Evolutionary conservation across 768 basidiomycete genomes (phyloP), one percentile per base, ranked within the genome.

Genomic region (Phylloporus arenicola): DNA sequence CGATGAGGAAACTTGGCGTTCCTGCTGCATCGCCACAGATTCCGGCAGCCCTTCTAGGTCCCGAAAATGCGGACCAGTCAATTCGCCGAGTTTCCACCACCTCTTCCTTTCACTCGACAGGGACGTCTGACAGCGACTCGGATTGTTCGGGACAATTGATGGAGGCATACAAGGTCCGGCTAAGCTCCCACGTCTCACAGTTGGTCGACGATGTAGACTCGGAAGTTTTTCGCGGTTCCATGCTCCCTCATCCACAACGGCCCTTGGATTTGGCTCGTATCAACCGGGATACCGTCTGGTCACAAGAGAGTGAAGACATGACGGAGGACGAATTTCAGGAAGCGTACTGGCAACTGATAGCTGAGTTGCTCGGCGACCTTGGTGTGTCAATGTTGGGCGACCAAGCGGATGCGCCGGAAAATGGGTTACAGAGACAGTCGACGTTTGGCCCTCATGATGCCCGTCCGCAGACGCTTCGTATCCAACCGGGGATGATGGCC

Each of bases 241-340:
- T 17, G 3, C 31, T 13, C 11, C 14, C 33, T 24, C 30, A 29
- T 41, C 27, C 24, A 24, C 46, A 17, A 31, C 20, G 16, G 17
- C 25, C 25, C 20, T 48, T 16, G 13, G 19, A 6, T 14, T 44
- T n/a, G 34, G 59, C 50, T 17, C 64, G 56, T 13, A 43, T 33
- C 42, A 65, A 55, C 24, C 37, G 37, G 43, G 12, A 47, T 11
- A 48, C 63, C 6, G 53, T 68, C 16, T 65, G 60, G 66, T 69
- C 65, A 30, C 58, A 66, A 37, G 67, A 84, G 71, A 22, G 67
- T 67, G 50, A 84, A 61, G 31, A 64, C 72, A 47, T 72, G 72
- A 58, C 20, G 6, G 48, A 64, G 17, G 16, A 17, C 8, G 53
- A 52, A 45, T 24, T 13, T 10, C 41, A 45, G n/a, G 47, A 48